Evolutionary conservation across 768 basidiomycete genomes (phyloP).

Genomic region (Daedaleopsis sinensis): DNA sequence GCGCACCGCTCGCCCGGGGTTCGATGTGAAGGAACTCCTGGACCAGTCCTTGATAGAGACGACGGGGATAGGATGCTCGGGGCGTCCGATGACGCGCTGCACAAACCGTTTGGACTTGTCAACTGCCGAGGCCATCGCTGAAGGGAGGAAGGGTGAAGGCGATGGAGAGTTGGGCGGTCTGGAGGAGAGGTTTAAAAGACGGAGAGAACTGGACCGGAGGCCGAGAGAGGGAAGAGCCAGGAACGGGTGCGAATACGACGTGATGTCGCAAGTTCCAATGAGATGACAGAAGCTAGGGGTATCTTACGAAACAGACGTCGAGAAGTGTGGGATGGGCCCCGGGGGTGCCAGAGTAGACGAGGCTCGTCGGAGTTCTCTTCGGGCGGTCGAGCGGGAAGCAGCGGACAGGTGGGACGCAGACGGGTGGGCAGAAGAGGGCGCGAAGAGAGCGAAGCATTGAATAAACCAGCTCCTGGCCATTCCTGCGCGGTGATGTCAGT

Average conservation of each 20-base stretch:
- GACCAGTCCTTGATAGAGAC: conserved; percentile 64
- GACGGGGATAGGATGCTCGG: conserved; percentile 60
- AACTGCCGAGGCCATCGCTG: conserved; percentile 38
- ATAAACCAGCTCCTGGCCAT: background rate
- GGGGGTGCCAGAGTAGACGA: background rate
- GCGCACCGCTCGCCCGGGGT: conserved; percentile 57
- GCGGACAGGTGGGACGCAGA: background rate
- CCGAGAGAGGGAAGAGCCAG: background rate
- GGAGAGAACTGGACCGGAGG: background rate
- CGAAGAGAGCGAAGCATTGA: background rate
- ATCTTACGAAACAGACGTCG: background rate
- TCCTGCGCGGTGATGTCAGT: background rate
- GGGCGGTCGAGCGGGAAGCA: background rate
- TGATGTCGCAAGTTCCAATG: background rate
- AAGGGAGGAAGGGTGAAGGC: conserved; percentile 5
- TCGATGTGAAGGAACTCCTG: conserved; percentile 32
- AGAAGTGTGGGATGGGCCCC: background rate
- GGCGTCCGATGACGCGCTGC: conserved; percentile 62
- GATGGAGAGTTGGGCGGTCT: background rate
- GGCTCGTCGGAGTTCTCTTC: background rate
- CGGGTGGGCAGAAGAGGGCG: background rate
- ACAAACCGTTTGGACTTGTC: conserved; percentile 46
- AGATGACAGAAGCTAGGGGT: background rate
- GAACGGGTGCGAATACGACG: background rate
- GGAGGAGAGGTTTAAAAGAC: background rate